Conservation (phyloP, 768 basidiomycete genomes). For the Phlebiopsis flavidoalba region DNA sequence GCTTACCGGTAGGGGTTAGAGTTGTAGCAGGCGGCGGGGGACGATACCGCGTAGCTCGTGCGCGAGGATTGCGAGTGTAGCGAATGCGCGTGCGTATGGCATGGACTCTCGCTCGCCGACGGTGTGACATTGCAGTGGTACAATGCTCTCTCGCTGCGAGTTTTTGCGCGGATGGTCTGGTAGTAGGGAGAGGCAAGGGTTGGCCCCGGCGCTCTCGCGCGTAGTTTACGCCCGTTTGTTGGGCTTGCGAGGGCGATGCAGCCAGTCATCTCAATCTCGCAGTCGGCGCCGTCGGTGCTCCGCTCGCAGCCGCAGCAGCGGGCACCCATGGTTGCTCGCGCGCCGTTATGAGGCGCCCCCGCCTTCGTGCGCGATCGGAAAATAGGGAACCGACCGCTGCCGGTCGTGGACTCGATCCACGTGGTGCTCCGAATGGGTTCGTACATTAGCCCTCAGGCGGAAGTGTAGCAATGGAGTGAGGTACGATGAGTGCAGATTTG, state of each 20-base stretch:
- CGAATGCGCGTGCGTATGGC: not conserved
- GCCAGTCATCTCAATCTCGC: not conserved
- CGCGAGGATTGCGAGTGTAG: not conserved
- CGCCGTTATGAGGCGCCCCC: no score
- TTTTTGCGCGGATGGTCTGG: not conserved
- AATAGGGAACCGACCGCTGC: not conserved
- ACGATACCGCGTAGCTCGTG: not conserved
- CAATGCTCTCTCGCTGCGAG: not conserved
- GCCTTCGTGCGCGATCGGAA: no score
- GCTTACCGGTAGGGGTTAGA: not conserved
- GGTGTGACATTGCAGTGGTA: not conserved
- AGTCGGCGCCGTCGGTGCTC: not conserved
- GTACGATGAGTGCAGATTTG: not conserved
- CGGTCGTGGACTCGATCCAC: not conserved
- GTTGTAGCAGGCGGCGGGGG: constrained; percentile 1
- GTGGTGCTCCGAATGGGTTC: not conserved
- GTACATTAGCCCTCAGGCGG: not conserved
- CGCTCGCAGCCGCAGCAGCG: not conserved
- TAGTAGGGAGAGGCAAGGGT: not conserved
- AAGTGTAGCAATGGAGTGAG: not conserved
- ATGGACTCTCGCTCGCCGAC: not conserved
- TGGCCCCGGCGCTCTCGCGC: not conserved
- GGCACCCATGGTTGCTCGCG: no score
- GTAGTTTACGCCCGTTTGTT: constrained; percentile 2
- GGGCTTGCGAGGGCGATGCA: not conserved